phyloP scores from a whole-genome alignment of 805 yeast species.

The Hermanozyma aechmeae region DNA sequence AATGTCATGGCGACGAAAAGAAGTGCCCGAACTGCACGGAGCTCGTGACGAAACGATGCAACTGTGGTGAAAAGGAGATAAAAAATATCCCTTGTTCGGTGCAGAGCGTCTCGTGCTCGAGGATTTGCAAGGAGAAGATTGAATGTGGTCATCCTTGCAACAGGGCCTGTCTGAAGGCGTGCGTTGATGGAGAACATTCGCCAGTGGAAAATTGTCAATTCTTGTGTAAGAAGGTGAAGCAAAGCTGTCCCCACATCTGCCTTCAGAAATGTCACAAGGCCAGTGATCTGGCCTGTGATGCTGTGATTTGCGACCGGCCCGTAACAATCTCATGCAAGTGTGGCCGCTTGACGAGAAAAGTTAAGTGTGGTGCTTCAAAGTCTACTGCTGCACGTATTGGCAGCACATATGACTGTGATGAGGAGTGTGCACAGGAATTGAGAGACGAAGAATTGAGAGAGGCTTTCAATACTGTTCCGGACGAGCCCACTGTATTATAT shows the following conservation, averaged over 20 bases:
- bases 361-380: slow-evolving; percentile 50
- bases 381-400: slow-evolving; percentile 22
- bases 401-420: slow-evolving; percentile 51
- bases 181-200: slow-evolving; percentile 56
- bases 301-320: slow-evolving; percentile 39
- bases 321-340: slow-evolving; percentile 55
- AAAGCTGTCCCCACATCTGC: slow-evolving; percentile 64
- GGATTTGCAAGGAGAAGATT: slow-evolving; percentile 20
- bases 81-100: slow-evolving; percentile 66
- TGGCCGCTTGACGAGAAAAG: slow-evolving; percentile 40
- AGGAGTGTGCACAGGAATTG: slow-evolving; percentile 51
- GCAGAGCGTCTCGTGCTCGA: slow-evolving; percentile 54
- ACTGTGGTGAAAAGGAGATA: slow-evolving; percentile 49
- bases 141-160: slow-evolving; percentile 40
- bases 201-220: slow-evolving; percentile 41
- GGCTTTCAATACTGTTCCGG: slow-evolving; percentile 39
- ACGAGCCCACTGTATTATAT: slow-evolving; percentile 20
- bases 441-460: slow-evolving; percentile 54
- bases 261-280: slow-evolving; percentile 51
- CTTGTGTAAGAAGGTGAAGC: slow-evolving; percentile 44
- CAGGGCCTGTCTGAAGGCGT: slow-evolving; percentile 47
- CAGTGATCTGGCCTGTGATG: slow-evolving; percentile 39
- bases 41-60: slow-evolving; percentile 46
- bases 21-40: slow-evolving; percentile 72
- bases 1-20: slow-evolving; percentile 60